A percentile compares a stretch with the other conserved stretches of the same genome.
Conservation (phyloP, 1,284 basidiomycete species). For the Marasmius fiardii region DNA sequence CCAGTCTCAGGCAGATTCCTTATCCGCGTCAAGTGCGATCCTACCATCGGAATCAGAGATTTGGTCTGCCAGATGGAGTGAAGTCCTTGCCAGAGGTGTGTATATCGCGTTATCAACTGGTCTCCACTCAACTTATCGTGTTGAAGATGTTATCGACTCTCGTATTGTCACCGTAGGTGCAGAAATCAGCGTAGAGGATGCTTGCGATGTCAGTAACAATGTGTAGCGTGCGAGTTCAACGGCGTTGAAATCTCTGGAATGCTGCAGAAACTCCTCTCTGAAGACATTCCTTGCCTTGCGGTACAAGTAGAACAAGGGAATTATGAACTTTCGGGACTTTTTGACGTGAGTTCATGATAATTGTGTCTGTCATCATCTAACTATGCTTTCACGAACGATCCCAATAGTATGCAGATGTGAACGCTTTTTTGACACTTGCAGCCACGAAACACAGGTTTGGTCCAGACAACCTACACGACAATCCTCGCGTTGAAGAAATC, state of each 20-base stretch:
- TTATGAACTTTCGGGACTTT: constrained; percentile 55
- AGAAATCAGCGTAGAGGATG: constrained; percentile 71
- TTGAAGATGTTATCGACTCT: constrained; percentile 57
- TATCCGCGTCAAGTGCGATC: constrained; percentile 13
- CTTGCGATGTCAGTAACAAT: constrained; percentile 57
- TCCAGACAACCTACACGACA: constrained; percentile 54
- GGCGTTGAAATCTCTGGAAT: not conserved
- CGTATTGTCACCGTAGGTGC: constrained; percentile 60
- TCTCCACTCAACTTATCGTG: not conserved
- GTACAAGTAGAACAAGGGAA: constrained; percentile 34
- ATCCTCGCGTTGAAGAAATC: constrained; percentile 61
- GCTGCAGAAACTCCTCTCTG: constrained; percentile 58
- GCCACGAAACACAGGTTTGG: constrained; percentile 68
- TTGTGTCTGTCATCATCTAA: not conserved
- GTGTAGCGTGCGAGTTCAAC: not conserved
- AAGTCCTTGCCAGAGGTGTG: constrained; percentile 52
- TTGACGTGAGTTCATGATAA: constrained; percentile 55
- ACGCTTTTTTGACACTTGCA: constrained; percentile 76
- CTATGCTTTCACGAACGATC: not conserved
- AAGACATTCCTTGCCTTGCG: constrained; percentile 61
- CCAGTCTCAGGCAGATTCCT: constrained; percentile 21
- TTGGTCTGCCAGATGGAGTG: constrained; percentile 58
- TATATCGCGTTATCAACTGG: not conserved
- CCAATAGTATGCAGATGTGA: constrained; percentile 72
- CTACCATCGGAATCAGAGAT: constrained; percentile 32